Evolutionary conservation across 345 rosid genomes (phyloP).

Genomic region (Citrus unshiu): DNA sequence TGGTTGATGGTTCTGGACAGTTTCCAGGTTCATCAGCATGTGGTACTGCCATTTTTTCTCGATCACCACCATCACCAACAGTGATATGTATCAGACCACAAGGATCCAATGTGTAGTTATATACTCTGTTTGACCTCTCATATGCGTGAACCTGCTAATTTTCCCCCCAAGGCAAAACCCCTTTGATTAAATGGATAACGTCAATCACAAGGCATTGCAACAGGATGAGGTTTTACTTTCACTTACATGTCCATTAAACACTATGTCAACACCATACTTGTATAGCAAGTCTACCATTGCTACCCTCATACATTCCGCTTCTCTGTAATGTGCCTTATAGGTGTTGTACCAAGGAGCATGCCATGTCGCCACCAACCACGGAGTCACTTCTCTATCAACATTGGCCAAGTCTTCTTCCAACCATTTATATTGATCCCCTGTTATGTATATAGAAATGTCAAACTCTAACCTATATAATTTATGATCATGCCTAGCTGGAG

Average conservation of each 20-base stretch:
- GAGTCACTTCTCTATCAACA: constrained; percentile 63
- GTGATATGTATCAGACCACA: constrained; percentile 76
- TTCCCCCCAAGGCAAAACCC: neutral
- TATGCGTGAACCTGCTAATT: constrained; percentile 76
- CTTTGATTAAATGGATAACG: neutral
- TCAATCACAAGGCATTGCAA: neutral
- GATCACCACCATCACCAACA: constrained; percentile 74
- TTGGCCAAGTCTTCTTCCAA: constrained; percentile 59
- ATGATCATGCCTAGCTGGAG: neutral
- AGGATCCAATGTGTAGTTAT: constrained; percentile 74
- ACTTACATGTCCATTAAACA: constrained; percentile 81
- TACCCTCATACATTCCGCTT: constrained; percentile 82
- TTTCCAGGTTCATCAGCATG: constrained; percentile 85
- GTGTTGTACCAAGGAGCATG: constrained; percentile 89
- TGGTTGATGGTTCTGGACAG: constrained; percentile 60
- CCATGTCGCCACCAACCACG: constrained; percentile 88
- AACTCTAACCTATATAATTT: neutral
- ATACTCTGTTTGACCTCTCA: constrained; percentile 88
- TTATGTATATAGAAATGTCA: neutral
- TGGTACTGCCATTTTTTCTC: constrained; percentile 55
- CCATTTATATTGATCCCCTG: constrained; percentile 82
- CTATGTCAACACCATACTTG: constrained; percentile 54
- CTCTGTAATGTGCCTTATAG: constrained; percentile 73
- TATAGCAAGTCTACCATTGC: constrained; percentile 78
- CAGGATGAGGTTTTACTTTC: neutral